Evolutionary conservation across 805 yeast species (phyloP), one percentile per base, ranked within the genome.

Genomic region (Wickerhamomyces subpelliculosus): DNA sequence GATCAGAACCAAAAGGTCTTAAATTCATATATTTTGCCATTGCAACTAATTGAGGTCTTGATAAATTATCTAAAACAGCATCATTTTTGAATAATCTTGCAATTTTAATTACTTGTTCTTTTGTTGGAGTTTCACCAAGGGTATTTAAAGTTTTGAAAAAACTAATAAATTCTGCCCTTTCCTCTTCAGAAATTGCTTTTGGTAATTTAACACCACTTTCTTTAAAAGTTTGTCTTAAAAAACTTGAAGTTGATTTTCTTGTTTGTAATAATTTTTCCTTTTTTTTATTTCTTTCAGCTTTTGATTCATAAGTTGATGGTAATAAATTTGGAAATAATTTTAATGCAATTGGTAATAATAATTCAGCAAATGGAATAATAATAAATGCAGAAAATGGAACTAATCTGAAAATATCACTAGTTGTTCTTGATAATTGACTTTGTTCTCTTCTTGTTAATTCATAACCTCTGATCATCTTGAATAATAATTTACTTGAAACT

Each of bases 1-100:
- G 78, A 60, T 90, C 96, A 5, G 96, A 84, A 25, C 98, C 98
- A 58, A 84, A 90, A 1, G 97, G 94, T 56, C 85, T 83, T 48
- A 90, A 64, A 51, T 86, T 84, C 77, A 90, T 84, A 64, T 90
- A 93, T 60, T 80, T 83, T 34, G 96, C 85, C 80, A 93, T 75
- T 11, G 97, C 97, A 37, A 85, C 83, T 49, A 90, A 73, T 59
- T 88, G 94, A 27, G 95, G 85, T 53, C 97, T 78, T 13, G 95
- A 80, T 55, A 86, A 75, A 63, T 93, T 93, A 64, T 90, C 98
- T 51, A 90, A 73, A 24, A 93, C 90, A 52, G 83, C 75, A 63
- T 90, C 98, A 60, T 90, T 96, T 57, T 85, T 88, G 69, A 89
- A 93, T 61, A 87, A 61, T 54, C 93, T 75, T 10, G 97, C 96